Evolutionary conservation across 2,329 filamentous ascomycete genomes (phyloP).

Genomic region (Colletotrichum abscissum): DNA sequence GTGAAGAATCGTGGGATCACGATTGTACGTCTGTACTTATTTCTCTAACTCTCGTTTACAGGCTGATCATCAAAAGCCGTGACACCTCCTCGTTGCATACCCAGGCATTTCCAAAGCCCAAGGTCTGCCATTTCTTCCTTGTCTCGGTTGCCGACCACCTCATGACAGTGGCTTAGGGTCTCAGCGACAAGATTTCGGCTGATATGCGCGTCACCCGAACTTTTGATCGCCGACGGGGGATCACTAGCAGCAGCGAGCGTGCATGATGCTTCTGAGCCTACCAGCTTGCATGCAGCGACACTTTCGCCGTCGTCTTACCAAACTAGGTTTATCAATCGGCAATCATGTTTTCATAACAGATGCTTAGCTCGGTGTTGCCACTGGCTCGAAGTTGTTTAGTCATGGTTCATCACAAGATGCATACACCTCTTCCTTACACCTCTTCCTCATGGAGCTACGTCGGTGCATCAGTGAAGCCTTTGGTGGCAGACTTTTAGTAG

Average conservation of each 20-base stretch:
- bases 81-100: too few species aligned
- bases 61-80: not conserved
- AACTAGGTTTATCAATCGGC: not conserved
- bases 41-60: too few species aligned
- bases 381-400: not conserved
- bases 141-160: not conserved
- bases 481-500: too few species aligned
- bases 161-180: not conserved
- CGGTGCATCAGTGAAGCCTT: too few species aligned
- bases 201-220: not conserved
- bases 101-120: not conserved
- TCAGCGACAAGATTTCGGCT: not conserved
- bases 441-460: not conserved
- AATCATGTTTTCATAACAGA: not conserved
- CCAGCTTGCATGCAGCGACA: not conserved
- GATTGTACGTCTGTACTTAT: too few species aligned
- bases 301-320: too few species aligned
- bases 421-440: not conserved
- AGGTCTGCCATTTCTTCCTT: not conserved
- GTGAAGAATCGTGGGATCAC: too few species aligned
- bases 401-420: not conserved
- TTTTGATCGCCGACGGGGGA: not conserved
- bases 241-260: too few species aligned
- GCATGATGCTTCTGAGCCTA: not conserved
- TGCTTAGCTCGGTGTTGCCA: too few species aligned